These are phyloP conservation scores for Trichoderma polysporum DNA, from an alignment of 2,329 filamentous ascomycete genomes.

Conservation along the genomic window DNA sequence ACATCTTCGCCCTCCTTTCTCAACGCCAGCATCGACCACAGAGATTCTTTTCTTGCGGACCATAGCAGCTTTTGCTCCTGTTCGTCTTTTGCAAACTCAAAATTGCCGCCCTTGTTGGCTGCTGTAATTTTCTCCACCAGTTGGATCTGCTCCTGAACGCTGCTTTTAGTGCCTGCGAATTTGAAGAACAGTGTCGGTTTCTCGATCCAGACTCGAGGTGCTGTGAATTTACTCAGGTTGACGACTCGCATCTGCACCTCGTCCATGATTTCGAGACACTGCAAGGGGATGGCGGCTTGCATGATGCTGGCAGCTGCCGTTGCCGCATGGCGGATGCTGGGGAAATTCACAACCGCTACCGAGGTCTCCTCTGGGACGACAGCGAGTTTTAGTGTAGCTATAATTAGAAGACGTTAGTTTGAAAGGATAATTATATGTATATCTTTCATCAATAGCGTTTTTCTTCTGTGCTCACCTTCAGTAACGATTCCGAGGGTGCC, in stretches of 20 bases:
- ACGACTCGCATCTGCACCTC: slow-evolving; percentile 84
- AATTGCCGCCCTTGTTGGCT: slow-evolving; percentile 61
- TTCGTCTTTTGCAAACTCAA: slow-evolving; percentile 73
- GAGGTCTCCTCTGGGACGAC: slow-evolving; percentile 73
- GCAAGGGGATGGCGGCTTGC: slow-evolving; percentile 69
- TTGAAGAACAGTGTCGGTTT: slow-evolving; percentile 80
- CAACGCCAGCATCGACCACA: slow-evolving; percentile 81
- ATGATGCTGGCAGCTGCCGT: slow-evolving; percentile 74
- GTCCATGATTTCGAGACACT: slow-evolving; percentile 84
- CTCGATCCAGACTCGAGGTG: slow-evolving; percentile 70
- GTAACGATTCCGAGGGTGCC: slow-evolving; percentile 80
- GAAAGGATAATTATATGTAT: too few relatives aligned
- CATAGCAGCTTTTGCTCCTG: slow-evolving; percentile 74
- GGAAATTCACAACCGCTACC: slow-evolving; percentile 78
- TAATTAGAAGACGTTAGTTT: background rate
- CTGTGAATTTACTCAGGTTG: slow-evolving; percentile 70
- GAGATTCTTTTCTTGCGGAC: slow-evolving; percentile 76
- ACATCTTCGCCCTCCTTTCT: slow-evolving; percentile 66
- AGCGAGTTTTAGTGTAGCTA: slow-evolving; percentile 74
- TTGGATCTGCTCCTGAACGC: slow-evolving; percentile 75
- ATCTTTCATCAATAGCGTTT: background rate
- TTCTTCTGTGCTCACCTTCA: slow-evolving; percentile 48
- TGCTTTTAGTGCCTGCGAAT: slow-evolving; percentile 74
- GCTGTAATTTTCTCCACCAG: slow-evolving; percentile 68
- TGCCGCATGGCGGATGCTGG: slow-evolving; percentile 72